Evolutionary conservation across 2,329 filamentous ascomycete species (phyloP), one percentile per base, ranked within the genome.

Genomic region (Aspergillus phoenicis): DNA sequence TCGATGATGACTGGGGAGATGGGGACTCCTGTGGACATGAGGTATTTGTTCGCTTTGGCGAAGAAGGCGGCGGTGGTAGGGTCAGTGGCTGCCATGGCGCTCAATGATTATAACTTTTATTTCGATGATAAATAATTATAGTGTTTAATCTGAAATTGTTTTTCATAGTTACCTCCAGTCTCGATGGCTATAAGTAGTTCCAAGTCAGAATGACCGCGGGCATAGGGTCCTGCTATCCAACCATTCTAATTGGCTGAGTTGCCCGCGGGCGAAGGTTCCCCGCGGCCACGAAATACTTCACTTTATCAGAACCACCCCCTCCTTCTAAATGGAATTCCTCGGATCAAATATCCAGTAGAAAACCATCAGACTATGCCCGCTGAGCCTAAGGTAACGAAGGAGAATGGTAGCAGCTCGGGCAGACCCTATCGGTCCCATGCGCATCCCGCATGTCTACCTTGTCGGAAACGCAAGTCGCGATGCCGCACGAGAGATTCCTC

Each of bases 401-500:
- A 65, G 61, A 61, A 58, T 60, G n/a, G 62, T 60, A 39, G 56
- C 55, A 17, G 15, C 39, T 53, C 66, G 59, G 65, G 63, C 17
- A 74, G 84, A 22, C 83, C 83, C 2, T 85, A 85, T 66, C 76
- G 83, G 58, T 85, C 83, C 5, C 83, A 85, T 68, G 74, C 82
- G 39, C 79, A 79, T 33, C 84, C 83, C 8, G 84, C 84, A 1
- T 86, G 84, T 70, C 67, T 82, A 5, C 74, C 81, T 7, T 86
- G 84, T 63, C 78, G 83, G 26, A 78, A 78, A 53, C 79, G 84
- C 51, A 85, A 85, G 68, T 83, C 82, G 1, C 76, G 84, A 54
- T 86, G 84, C 67, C 82, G 81, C 53, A 78, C 81, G 11, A 80
- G 81, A 61, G 64, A 76, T 13, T 70, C 76, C 8, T 74, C 78